phyloP scores from a whole-genome alignment of 192 early-diverging fungal species.

The Gigaspora rosea region DNA sequence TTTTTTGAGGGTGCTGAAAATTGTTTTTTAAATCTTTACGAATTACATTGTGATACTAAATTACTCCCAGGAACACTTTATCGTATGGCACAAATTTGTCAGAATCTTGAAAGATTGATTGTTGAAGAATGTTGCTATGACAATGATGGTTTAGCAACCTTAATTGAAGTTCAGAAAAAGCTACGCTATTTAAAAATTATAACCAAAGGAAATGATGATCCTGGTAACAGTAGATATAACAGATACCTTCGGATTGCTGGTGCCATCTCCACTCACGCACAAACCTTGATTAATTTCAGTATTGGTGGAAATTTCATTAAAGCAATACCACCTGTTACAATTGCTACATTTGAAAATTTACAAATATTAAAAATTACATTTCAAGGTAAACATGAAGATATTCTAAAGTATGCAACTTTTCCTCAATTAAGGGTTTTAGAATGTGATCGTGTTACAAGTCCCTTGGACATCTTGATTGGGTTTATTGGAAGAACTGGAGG shows the following conservation, averaged over 20 bases:
- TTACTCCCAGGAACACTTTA: not conserved
- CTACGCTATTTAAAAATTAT: not conserved
- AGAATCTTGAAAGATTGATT: slow-evolving; percentile 10
- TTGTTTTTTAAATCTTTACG: not conserved
- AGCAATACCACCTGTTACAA: not conserved
- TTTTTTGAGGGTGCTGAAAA: slow-evolving; percentile 2
- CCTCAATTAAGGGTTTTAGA: not conserved
- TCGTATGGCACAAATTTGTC: slow-evolving; percentile 21
- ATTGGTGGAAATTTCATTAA: not conserved
- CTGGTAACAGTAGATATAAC: not conserved
- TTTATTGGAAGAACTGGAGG: not conserved
- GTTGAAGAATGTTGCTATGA: not conserved
- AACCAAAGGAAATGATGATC: not conserved
- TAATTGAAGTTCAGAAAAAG: slow-evolving; percentile 5
- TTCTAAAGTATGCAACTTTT: not conserved
- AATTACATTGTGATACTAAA: slow-evolving; percentile 8
- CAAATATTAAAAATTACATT: not conserved
- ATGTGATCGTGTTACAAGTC: not conserved
- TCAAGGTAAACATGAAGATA: not conserved
- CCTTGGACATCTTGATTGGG: not conserved
- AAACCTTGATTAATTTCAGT: not conserved
- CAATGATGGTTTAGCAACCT: slow-evolving; percentile 15
- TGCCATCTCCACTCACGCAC: not conserved
- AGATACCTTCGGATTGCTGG: not conserved
- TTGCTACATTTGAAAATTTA: not conserved